These are phyloP conservation scores for Termitomyces bulborhizus DNA, from an alignment of 768 basidiomycete species.

Conservation along the genomic window DNA sequence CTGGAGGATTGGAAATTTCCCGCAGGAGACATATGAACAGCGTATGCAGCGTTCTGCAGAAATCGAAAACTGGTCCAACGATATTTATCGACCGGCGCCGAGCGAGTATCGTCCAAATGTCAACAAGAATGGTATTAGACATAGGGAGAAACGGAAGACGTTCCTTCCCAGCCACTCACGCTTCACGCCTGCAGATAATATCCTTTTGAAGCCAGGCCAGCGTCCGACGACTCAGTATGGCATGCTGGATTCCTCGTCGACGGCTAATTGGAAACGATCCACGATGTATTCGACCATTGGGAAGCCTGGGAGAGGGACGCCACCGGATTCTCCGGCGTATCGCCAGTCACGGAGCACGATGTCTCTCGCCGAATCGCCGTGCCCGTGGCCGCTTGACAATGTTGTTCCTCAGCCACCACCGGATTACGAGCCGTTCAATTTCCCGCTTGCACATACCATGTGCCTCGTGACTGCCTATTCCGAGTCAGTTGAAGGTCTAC, in stretches of 20 bases:
- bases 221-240: slow-evolving; percentile 64
- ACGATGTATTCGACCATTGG: slow-evolving; percentile 25
- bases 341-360: slow-evolving; percentile 78
- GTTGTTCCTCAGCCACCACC: slow-evolving; percentile 90
- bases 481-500: slow-evolving; percentile 91
- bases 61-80: slow-evolving; percentile 95
- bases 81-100: slow-evolving; percentile 93
- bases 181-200: slow-evolving; percentile 68
- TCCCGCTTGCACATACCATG: slow-evolving; percentile 89
- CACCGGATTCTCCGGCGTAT: slow-evolving; percentile 67
- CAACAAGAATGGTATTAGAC: slow-evolving; percentile 56
- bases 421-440: slow-evolving; percentile 94
- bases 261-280: slow-evolving; percentile 47
- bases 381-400: slow-evolving; percentile 89
- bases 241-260: slow-evolving; percentile 49
- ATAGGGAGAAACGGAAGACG: slow-evolving; percentile 51
- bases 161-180: slow-evolving; percentile 66
- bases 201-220: slow-evolving; percentile 41
- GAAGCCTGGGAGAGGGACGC: slow-evolving; percentile 51
- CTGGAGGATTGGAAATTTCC: slow-evolving; percentile 93
- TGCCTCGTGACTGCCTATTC: slow-evolving; percentile 98
- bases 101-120: slow-evolving; percentile 88
- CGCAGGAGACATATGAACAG: slow-evolving; percentile 68
- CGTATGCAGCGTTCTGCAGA: slow-evolving; percentile 84
- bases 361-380: slow-evolving; percentile 68